Conservation (phyloP, 2,329 filamentous ascomycete species). For the Verticillium longisporum region DNA sequence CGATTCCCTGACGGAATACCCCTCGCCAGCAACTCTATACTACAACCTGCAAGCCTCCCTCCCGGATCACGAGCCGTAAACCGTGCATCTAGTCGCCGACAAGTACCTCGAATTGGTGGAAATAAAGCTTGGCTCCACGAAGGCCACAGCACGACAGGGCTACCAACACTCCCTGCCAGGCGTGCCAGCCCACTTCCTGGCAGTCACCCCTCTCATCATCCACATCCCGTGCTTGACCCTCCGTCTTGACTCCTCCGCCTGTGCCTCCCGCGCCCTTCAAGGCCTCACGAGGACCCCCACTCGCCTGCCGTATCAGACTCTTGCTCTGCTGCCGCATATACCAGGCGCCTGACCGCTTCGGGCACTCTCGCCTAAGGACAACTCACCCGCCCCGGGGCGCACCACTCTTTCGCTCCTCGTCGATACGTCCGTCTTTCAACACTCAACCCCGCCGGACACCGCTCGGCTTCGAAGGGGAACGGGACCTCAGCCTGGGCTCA, state of each 20-base stretch:
- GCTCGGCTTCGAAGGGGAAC: neutral
- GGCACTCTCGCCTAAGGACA: constrained; percentile 1
- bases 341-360: neutral
- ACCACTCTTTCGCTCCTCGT: constrained; percentile 4
- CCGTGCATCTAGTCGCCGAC: neutral
- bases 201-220: neutral
- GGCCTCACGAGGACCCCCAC: constrained; percentile 11
- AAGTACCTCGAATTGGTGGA: constrained; percentile 3
- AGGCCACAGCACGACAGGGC: neutral
- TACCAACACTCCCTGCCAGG: neutral
- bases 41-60: neutral
- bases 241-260: neutral
- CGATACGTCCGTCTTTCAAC: constrained; percentile 3
- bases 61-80: neutral
- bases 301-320: constrained; percentile 1
- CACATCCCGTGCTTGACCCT: neutral
- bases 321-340: constrained; percentile 6
- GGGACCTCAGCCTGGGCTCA: neutral
- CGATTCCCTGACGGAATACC: constrained; percentile 1
- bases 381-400: constrained; percentile 6
- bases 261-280: neutral
- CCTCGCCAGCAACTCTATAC: neutral
- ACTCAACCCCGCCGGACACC: neutral
- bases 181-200: neutral
- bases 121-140: constrained; percentile 3